Conservation (phyloP, 2,329 filamentous ascomycete species). For the Zymoseptoria tritici region DNA sequence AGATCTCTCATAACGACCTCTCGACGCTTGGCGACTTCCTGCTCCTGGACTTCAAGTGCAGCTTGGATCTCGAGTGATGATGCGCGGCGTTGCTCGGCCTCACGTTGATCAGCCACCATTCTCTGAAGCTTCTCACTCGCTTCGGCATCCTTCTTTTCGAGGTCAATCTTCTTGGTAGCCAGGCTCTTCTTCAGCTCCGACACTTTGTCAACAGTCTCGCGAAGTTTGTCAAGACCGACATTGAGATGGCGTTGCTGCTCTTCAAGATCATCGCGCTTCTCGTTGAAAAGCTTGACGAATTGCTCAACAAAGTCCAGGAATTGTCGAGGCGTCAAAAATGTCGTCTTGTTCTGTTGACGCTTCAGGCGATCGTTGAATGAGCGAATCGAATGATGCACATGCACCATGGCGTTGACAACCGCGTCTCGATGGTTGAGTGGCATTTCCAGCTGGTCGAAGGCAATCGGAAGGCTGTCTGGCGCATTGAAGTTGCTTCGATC, state of each 20-base stretch:
- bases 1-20: constrained; percentile 83
- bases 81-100: constrained; percentile 85
- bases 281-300: constrained; percentile 93
- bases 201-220: constrained; percentile 96
- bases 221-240: constrained; percentile 92
- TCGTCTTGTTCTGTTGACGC: constrained; percentile 86
- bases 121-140: constrained; percentile 95
- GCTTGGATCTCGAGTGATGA: constrained; percentile 83
- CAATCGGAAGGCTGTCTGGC: constrained; percentile 86
- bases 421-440: constrained; percentile 87
- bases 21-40: constrained; percentile 72
- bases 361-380: constrained; percentile 80
- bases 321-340: constrained; percentile 90
- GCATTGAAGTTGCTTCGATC: constrained; percentile 79
- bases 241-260: constrained; percentile 98
- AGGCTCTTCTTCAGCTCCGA: constrained; percentile 83
- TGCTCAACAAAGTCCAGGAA: constrained; percentile 98
- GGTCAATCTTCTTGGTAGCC: constrained; percentile 85
- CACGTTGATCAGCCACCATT: constrained; percentile 92
- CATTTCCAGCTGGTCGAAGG: constrained; percentile 75
- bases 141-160: constrained; percentile 89
- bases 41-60: constrained; percentile 80
- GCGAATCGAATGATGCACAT: constrained; percentile 91
- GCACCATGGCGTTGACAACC: constrained; percentile 97
- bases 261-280: constrained; percentile 96